A percentile compares a stretch with the other conserved stretches of the same genome.
Evolutionary conservation across 306 rosid species (phyloP).

Genomic region (Biancaea sappan): DNA sequence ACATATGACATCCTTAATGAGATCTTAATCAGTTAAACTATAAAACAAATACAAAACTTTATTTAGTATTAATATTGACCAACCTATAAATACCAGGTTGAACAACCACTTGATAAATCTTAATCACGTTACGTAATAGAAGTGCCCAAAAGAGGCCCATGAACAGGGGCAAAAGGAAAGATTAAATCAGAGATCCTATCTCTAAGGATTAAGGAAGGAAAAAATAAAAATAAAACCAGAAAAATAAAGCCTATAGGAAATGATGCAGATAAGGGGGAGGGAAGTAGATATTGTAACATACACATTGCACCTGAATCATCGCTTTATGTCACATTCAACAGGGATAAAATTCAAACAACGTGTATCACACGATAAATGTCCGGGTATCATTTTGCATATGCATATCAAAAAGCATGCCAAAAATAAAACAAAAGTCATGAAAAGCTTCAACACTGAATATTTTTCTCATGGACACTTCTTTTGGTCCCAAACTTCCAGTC

Average conservation of each 20-base stretch:
- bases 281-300: not conserved
- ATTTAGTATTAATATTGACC: too few relatives aligned
- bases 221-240: not conserved
- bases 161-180: not conserved
- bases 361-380: not conserved
- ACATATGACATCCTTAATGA: not conserved
- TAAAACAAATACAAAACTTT: not conserved
- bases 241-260: not conserved
- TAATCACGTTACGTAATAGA: not conserved
- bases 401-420: too few relatives aligned
- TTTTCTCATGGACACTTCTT: too few relatives aligned
- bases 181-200: constrained; percentile 20
- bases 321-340: not conserved
- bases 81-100: constrained; percentile 8
- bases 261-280: not conserved
- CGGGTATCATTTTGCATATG: too few relatives aligned
- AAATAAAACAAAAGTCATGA: too few relatives aligned
- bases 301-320: not conserved
- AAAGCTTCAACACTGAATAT: too few relatives aligned
- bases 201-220: not conserved
- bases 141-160: constrained; percentile 13
- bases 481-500: too few relatives aligned
- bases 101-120: constrained; percentile 2
- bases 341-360: not conserved
- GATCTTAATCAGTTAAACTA: constrained; percentile 2